Percentiles rank a stretch among this genome's conserved stretches.
phyloP scores from a whole-genome alignment of 228 moss, liverwort and hornwort genomes.

The Sphagnum fallax region DNA sequence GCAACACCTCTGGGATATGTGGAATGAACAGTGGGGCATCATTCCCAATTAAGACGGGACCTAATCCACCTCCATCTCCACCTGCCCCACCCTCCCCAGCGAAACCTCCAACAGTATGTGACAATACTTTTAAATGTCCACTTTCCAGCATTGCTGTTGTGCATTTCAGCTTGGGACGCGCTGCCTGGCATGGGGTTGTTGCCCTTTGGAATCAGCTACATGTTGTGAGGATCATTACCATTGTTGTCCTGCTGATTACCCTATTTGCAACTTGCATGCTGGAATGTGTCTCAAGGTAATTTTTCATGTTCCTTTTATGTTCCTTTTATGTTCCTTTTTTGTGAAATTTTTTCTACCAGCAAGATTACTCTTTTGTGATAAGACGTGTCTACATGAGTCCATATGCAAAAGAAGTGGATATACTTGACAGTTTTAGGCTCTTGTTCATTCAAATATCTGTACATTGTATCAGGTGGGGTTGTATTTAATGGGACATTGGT shows the following conservation, averaged over 20 bases:
- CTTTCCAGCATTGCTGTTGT: constrained; percentile 70
- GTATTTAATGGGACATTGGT: too few species aligned
- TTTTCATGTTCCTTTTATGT: too few species aligned
- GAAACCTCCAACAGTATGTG: constrained; percentile 51
- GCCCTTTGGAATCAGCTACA: constrained; percentile 62
- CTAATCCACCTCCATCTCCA: constrained; percentile 18
- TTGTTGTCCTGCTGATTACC: constrained; percentile 63
- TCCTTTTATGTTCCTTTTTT: too few species aligned
- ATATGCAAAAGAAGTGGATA: too few species aligned
- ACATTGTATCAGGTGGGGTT: too few species aligned
- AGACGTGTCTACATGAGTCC: too few species aligned
- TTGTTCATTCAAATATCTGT: too few species aligned
- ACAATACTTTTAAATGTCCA: constrained; percentile 59
- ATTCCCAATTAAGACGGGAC: constrained; percentile 20
- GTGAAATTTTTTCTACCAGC: too few species aligned
- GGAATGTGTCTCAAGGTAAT: constrained; percentile 26
- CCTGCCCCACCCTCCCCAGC: constrained; percentile 40
- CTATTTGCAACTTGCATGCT: constrained; percentile 24
- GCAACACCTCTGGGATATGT: constrained; percentile 25
- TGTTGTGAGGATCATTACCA: constrained; percentile 77
- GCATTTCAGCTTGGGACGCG: constrained; percentile 53
- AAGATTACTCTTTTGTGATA: too few species aligned
- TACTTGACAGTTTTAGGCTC: too few species aligned
- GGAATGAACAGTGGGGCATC: constrained; percentile 46
- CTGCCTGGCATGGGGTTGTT: constrained; percentile 77